Conservation (phyloP, 2,329 filamentous ascomycete species). For the Pseudocercospora fijiensis region DNA sequence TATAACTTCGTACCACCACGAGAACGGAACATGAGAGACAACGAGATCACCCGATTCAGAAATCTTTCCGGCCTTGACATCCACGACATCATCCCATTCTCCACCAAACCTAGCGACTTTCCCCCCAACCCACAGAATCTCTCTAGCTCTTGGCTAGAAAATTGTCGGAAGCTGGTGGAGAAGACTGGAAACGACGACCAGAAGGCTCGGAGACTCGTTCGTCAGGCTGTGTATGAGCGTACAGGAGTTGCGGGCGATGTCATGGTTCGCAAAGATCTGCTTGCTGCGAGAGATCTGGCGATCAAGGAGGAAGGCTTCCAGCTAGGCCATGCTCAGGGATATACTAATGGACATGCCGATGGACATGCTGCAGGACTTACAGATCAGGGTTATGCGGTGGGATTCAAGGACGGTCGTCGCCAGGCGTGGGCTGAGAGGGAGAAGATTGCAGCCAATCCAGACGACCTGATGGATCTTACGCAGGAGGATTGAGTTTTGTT, state of each 20-base stretch:
- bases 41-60: background rate
- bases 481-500: too few species aligned
- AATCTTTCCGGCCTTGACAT: background rate
- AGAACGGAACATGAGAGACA: background rate
- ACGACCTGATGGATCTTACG: too few species aligned
- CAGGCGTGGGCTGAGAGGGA: too few species aligned
- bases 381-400: background rate
- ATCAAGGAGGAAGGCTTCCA: background rate
- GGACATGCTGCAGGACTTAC: too few species aligned
- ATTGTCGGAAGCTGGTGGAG: background rate
- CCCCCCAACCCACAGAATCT: background rate
- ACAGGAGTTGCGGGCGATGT: background rate
- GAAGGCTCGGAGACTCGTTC: background rate
- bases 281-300: background rate
- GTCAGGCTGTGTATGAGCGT: background rate
- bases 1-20: background rate
- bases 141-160: background rate
- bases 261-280: background rate
- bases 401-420: too few species aligned
- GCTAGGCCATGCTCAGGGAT: background rate
- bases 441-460: too few species aligned
- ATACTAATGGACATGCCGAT: background rate
- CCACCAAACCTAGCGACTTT: background rate
- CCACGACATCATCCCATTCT: background rate
- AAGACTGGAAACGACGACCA: background rate